Evolutionary conservation across 78 protist species (phyloP), one percentile per base, ranked within the genome.

Genomic region (Emiliania huxleyi): DNA sequence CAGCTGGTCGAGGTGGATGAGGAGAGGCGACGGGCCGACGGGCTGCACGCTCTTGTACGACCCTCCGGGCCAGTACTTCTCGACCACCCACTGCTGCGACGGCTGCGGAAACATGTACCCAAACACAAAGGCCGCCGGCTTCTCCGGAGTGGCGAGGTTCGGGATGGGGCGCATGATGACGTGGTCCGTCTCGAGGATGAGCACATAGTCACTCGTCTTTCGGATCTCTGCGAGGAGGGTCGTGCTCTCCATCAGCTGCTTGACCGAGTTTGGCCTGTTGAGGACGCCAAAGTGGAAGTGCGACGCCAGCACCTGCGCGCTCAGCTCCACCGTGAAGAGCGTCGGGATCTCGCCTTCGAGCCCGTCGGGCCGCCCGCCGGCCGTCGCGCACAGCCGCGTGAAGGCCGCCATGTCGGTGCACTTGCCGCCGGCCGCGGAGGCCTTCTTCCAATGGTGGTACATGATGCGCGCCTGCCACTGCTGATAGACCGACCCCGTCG

Each of bases 381-480:
- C 23, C 21, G 52, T 44, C 56, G 89, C 89, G 25, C 35, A 11
- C n/a, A 81, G 89, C 21, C 89, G 89, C 0, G 89, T 81, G 89
- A 81, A 81, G 43, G 38, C 89, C n/a, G 19, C 89, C 89, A 81
- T 81, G 22, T 81, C 89, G 8, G 56, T 29, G 55, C 89, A 81
- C 46, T 33, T 12, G 26, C 56, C 56, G 35, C 42, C 56, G 38
- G 55, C 56, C 37, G 55, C 56, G 3, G 0, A 0, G 56, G 42
- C 56, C 55, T 81, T 81, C 25, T 43, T 43, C 38, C 52, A 81
- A 56, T 81, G 89, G 38, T 12, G 25, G 37, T 81, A 44, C 89
- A 81, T 81, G 37, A 81, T 81, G 48, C 89, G 48, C 55, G 89
- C n/a, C 38, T 81, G 89, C 89, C 89, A 81, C 56, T 44, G 56